Conservation (phyloP, 225 moss, liverwort and hornwort species). For the Physcomitrellopsis africana region DNA sequence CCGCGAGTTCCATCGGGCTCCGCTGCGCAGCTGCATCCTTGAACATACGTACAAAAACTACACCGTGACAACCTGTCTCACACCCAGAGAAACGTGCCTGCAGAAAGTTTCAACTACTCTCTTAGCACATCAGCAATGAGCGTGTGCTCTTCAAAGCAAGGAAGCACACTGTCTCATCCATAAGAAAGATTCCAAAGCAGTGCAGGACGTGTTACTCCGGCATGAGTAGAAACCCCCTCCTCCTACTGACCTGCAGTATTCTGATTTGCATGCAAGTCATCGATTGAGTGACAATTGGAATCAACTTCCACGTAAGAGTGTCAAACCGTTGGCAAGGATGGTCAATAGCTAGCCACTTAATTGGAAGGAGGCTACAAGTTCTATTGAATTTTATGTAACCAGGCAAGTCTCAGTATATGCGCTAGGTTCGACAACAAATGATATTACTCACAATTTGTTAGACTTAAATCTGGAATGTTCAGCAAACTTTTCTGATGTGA, state of each 20-base stretch:
- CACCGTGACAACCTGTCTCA: conserved; percentile 98
- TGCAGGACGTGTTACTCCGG: neutral
- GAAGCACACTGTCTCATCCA: conserved; percentile 14
- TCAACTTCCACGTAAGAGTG: neutral
- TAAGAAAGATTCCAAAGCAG: conserved; percentile 1
- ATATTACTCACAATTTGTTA: neutral
- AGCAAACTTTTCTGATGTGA: neutral
- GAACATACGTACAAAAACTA: conserved; percentile 89
- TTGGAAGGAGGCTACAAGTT: neutral
- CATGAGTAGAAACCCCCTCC: neutral
- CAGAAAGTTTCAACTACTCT: conserved; percentile 38
- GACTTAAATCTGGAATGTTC: neutral
- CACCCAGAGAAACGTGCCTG: conserved; percentile 92
- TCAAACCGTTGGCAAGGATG: neutral
- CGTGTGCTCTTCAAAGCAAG: neutral
- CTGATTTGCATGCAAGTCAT: neutral
- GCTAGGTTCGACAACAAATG: neutral
- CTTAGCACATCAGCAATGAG: conserved; percentile 8
- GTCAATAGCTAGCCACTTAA: neutral
- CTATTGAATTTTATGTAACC: neutral
- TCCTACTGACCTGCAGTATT: neutral
- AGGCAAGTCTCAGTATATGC: neutral
- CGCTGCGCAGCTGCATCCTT: conserved; percentile 53
- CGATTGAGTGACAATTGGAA: neutral
- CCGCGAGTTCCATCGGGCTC: conserved; percentile 84